These are phyloP conservation scores for Phyllosticta citriasiana DNA, from an alignment of 2,329 filamentous ascomycete species.

Conservation along the genomic window DNA sequence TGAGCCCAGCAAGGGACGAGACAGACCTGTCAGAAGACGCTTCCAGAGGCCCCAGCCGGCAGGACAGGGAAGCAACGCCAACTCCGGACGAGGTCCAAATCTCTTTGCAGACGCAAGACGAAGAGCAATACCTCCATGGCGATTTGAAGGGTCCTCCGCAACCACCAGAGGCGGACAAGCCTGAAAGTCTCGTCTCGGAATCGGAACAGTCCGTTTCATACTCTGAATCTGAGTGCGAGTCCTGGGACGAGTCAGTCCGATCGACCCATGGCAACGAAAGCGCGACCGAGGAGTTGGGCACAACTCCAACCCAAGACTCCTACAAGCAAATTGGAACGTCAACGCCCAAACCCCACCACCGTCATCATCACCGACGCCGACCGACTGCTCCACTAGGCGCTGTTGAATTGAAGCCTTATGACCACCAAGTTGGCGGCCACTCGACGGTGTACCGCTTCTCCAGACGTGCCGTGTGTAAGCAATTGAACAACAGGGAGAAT, in stretches of 20 bases:
- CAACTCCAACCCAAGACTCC: slow-evolving; percentile 24
- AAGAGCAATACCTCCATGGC: slow-evolving; percentile 51
- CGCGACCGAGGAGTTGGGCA: slow-evolving; percentile 43
- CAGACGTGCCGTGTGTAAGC: slow-evolving; percentile 89
- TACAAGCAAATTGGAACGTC: background rate
- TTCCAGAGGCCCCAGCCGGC: slow-evolving; percentile 5
- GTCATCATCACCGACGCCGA: slow-evolving; percentile 26
- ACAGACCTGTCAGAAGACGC: background rate
- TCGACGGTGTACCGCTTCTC: slow-evolving; percentile 96
- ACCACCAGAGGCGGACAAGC: slow-evolving; percentile 24
- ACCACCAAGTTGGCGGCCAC: slow-evolving; percentile 94
- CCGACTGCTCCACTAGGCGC: slow-evolving; percentile 61
- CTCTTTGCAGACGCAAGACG: slow-evolving; percentile 49
- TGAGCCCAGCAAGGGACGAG: slow-evolving; percentile 6
- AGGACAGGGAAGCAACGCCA: slow-evolving; percentile 8
- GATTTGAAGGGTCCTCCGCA: slow-evolving; percentile 38
- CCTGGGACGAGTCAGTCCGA: slow-evolving; percentile 31
- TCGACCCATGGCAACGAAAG: slow-evolving; percentile 38
- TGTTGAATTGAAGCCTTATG: slow-evolving; percentile 92
- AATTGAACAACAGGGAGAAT: slow-evolving; percentile 95
- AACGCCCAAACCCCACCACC: slow-evolving; percentile 20
- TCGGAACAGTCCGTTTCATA: slow-evolving; percentile 18
- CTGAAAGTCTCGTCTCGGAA: background rate
- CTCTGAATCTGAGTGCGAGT: slow-evolving; percentile 34
- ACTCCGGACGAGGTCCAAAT: slow-evolving; percentile 49